These are phyloP conservation scores for Penstemon eatonii DNA, from an alignment of 257 asterid genomes.

Conservation along the genomic window DNA sequence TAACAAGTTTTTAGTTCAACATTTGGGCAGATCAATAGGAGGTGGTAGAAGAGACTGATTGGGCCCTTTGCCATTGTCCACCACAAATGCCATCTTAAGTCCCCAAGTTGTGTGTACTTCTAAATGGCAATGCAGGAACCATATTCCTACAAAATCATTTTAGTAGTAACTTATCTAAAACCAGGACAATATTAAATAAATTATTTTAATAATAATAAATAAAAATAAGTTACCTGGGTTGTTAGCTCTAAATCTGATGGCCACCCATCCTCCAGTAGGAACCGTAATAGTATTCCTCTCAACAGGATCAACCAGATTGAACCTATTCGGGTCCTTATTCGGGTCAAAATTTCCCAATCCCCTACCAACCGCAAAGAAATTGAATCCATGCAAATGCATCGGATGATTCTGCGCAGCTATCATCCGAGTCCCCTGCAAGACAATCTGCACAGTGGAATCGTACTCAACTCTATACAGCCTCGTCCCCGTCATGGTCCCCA, in stretches of 20 bases:
- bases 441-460: slow-evolving; percentile 54
- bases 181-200: too few species aligned
- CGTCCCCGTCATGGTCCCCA: slow-evolving; percentile 47
- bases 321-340: slow-evolving; percentile 44
- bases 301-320: slow-evolving; percentile 67
- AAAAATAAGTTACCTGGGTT: slow-evolving; percentile 45
- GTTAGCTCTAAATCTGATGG: slow-evolving; percentile 66
- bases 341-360: slow-evolving; percentile 68
- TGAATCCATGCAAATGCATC: slow-evolving; percentile 63
- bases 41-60: slow-evolving; percentile 56
- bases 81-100: slow-evolving; percentile 71
- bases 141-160: slow-evolving; percentile 37
- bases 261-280: slow-evolving; percentile 75
- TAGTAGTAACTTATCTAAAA: too few species aligned
- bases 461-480: slow-evolving; percentile 49
- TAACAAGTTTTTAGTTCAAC: slow-evolving; percentile 30
- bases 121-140: slow-evolving; percentile 70
- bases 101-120: slow-evolving; percentile 75
- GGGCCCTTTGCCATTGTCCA: slow-evolving; percentile 62
- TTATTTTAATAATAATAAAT: too few species aligned
- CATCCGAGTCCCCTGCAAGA: slow-evolving; percentile 68
- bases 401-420: slow-evolving; percentile 77
- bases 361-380: slow-evolving; percentile 59
- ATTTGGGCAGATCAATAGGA: slow-evolving; percentile 58
- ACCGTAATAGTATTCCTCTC: slow-evolving; percentile 60